phyloP scores from a whole-genome alignment of 805 yeast genomes.

The Ogataea parapolymorpha region DNA sequence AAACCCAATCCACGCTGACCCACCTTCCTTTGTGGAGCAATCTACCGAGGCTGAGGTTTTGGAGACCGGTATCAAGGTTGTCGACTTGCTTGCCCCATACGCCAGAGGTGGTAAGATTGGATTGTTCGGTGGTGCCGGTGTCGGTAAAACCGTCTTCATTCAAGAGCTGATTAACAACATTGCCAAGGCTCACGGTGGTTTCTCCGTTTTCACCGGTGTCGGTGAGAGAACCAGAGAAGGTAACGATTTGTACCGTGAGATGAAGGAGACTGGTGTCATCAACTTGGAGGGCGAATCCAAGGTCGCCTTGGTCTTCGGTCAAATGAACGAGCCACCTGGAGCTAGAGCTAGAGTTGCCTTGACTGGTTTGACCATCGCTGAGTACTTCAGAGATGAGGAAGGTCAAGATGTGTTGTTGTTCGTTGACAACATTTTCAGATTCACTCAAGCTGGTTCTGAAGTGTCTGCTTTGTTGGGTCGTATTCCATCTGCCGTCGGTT shows the following conservation, averaged over 20 bases:
- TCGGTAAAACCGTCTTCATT: slow-evolving; percentile 99
- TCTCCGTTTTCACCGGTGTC: slow-evolving; percentile 99
- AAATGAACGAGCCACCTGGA: slow-evolving; percentile 99
- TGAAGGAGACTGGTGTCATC: slow-evolving; percentile 99
- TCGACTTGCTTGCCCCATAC: slow-evolving; percentile 97
- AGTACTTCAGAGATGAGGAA: slow-evolving; percentile 99
- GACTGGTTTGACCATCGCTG: slow-evolving; percentile 99
- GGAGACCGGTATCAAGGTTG: slow-evolving; percentile 99
- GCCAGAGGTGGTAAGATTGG: slow-evolving; percentile 99
- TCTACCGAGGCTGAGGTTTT: slow-evolving; percentile 96
- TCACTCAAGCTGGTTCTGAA: slow-evolving; percentile 99
- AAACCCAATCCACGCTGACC: slow-evolving; percentile 99
- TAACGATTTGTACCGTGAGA: slow-evolving; percentile 99
- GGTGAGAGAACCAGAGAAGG: slow-evolving; percentile 99
- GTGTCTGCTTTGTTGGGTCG: slow-evolving; percentile 99
- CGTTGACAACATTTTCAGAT: slow-evolving; percentile 99
- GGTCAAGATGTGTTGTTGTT: slow-evolving; percentile 99
- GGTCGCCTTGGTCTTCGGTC: slow-evolving; percentile 99
- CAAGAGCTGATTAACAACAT: slow-evolving; percentile 99
- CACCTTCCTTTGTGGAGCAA: slow-evolving; percentile 95
- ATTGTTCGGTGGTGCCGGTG: slow-evolving; percentile 99
- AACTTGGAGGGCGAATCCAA: slow-evolving; percentile 99
- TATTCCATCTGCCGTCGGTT: slow-evolving; percentile 99
- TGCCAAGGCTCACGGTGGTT: slow-evolving; percentile 99
- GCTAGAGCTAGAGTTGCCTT: slow-evolving; percentile 99